Evolutionary conservation across 2,329 filamentous ascomycete species (phyloP), one percentile per base, ranked within the genome.

Genomic region (Talaromyces albobiverticillius): DNA sequence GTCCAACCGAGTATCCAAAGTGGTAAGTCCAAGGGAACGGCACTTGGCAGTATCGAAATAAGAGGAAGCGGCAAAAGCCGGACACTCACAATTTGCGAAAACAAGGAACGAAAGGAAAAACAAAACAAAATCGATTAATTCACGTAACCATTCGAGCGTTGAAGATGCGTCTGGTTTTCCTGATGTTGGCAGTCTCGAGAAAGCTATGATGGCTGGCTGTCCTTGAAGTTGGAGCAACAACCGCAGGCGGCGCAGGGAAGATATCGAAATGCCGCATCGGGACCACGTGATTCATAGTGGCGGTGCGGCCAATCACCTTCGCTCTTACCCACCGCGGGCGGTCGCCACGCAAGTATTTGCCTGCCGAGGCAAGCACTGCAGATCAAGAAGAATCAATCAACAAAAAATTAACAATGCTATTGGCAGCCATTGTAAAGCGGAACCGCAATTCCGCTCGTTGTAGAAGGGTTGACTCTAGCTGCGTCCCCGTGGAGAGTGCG

Each of bases 241-340:
- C 4, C 14, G 18, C 14, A 34, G 14, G 14, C 31, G 31, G 36
- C 36, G 14, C 5, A 40, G 13, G 5, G 14, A n/a, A 25, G 41
- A 16, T 41, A 34, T 52, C 32, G 22, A 52, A 52, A 45, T 51
- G 16, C 25, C 22, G 50, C 22, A 32, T 40, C 41, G 32, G 41
- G 41, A 46, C 41, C 50, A 52, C 50, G 50, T 52, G 50, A 52
- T 46, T 18, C n/a, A n/a, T n/a, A n/a, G 20, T 1, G 8, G 22
- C 4, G 3, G 22, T 20, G n/a, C 1, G 6, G 16, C 50, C 41
- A 52, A 52, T 46, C 50, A 52, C 31, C 11, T 5, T 34, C 26
- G 5, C 5, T 6, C 26, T 29, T 5, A 5, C 26, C 26, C 26
- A 29, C 26, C 26, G 5, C 26, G 26, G 26, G 5, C 26, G 5